Conservation (phyloP, 371 early-diverging fungal species). For the Mortierella sp. region DNA sequence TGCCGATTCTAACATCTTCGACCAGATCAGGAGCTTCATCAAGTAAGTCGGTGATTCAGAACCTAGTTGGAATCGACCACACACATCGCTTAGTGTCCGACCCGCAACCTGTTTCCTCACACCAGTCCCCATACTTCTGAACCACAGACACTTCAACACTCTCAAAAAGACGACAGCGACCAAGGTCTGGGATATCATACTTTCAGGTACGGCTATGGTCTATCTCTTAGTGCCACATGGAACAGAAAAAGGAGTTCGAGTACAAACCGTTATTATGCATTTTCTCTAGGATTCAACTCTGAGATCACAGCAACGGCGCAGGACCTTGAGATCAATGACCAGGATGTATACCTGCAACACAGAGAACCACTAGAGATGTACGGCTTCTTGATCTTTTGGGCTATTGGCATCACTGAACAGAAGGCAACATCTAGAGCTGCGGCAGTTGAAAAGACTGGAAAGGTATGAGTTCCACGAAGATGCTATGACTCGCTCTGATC, state of each 20-base stretch:
- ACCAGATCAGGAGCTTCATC: conserved; percentile 75
- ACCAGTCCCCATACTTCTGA: not conserved
- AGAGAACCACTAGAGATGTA: conserved; percentile 77
- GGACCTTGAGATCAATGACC: conserved; percentile 71
- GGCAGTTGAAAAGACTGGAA: conserved; percentile 48
- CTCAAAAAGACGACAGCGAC: conserved; percentile 41
- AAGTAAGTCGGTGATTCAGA: conserved; percentile 60
- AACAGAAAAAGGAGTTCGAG: too few relatives aligned
- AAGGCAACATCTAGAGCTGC: conserved; percentile 55
- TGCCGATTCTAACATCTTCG: conserved; percentile 63
- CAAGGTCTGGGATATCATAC: conserved; percentile 67
- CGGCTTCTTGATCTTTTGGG: conserved; percentile 81
- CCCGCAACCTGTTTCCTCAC: not conserved
- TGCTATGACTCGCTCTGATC: conserved; percentile 43
- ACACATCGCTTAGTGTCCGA: too few relatives aligned
- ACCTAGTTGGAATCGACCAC: too few relatives aligned
- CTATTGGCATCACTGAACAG: conserved; percentile 71
- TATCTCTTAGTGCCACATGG: too few relatives aligned
- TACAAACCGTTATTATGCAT: too few relatives aligned
- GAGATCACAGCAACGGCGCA: conserved; percentile 67
- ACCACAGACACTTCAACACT: conserved; percentile 35
- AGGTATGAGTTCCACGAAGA: not conserved
- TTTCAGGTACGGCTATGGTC: conserved; percentile 64
- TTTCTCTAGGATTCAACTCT: conserved; percentile 69
- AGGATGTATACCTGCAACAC: conserved; percentile 74